phyloP scores from a whole-genome alignment of 345 rosid species.

The Lumnitzera racemosa region DNA sequence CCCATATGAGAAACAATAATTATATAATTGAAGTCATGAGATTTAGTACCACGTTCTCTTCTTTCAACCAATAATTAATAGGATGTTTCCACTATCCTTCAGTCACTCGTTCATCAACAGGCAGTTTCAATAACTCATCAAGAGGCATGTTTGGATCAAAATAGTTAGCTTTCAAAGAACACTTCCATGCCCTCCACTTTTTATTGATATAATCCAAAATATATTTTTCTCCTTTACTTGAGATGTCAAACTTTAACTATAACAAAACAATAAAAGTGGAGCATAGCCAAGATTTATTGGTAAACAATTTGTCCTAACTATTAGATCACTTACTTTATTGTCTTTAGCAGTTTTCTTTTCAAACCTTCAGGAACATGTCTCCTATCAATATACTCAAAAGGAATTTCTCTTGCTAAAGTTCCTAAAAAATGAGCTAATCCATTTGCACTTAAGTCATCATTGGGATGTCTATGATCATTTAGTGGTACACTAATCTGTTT shows the following conservation, averaged over 20 bases:
- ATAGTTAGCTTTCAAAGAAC: not conserved
- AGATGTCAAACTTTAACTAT: slow-evolving; percentile 5
- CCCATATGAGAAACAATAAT: too few species aligned
- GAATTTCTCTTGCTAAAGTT: not conserved
- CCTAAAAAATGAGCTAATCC: not conserved
- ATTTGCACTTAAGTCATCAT: not conserved
- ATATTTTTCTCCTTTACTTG: too few species aligned
- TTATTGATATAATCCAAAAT: not conserved
- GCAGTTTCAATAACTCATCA: not conserved
- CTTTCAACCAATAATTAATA: not conserved
- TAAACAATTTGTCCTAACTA: not conserved
- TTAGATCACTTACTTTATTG: not conserved
- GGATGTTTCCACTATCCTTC: slow-evolving; percentile 3
- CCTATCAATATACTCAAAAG: not conserved
- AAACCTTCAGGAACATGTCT: not conserved
- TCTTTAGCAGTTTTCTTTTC: not conserved
- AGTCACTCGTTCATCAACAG: not conserved
- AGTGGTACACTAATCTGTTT: not conserved
- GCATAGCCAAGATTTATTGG: not conserved
- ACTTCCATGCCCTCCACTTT: slow-evolving; percentile 5
- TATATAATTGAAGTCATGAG: too few species aligned
- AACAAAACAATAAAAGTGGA: not conserved
- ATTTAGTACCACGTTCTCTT: too few species aligned
- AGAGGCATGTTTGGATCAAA: not conserved
- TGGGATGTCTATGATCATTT: not conserved